Base-by-base conservation (phyloP, 768 basidiomycete species). In the Fomitopsis pulvina region DNA sequence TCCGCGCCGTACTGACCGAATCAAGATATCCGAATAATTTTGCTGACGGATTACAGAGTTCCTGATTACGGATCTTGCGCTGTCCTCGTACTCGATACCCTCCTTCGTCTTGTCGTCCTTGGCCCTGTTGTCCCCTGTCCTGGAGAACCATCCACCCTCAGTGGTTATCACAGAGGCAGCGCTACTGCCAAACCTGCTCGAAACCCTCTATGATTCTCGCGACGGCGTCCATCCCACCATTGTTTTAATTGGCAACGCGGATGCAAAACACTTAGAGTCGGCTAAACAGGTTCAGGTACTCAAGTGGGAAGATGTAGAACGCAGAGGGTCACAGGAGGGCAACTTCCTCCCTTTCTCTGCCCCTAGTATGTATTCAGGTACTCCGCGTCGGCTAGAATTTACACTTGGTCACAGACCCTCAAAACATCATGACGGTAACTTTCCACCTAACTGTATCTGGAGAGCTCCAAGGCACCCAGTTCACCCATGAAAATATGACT, bases 401-500 rank as follows among this genome's bases (percentile, higher is more conserved):
- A 37, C 41, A 34, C 53, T 57, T 28, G 10, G 42, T 25, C 38
- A 26, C 53, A 86, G 85, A 75, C 40, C 71, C 82, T 2, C 68
- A 64, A 44, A 82, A 88, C 54, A 71, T 86, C 4, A 85, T 83
- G 60, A 83, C 83, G 2, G 73, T 87, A 4, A 75, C 82, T 1
- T 87, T 83, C 73, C 84, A 75, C 56, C 68, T 74, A 56, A 71
- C 73, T 1, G 58, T 73, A 18, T 67, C 72, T 18, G 78, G 84
- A 28, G 70, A 74, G 32, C 62, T 85, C 7, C 77, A 76, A 49
- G 84, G 77, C 21, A 77, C 76, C 7, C 81, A 82, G 52, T 68
- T 93, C 27, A 89, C 89, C 0, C 89, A 92, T 63, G 77, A 87
- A 63, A 92, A 92, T 55, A 62, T 95, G 51, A 94, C 91, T 2